Percentiles rank a stretch among this genome's conserved stretches.
Conservation (phyloP, 2,329 filamentous ascomycete genomes). For the Hypoxylon sp. region DNA sequence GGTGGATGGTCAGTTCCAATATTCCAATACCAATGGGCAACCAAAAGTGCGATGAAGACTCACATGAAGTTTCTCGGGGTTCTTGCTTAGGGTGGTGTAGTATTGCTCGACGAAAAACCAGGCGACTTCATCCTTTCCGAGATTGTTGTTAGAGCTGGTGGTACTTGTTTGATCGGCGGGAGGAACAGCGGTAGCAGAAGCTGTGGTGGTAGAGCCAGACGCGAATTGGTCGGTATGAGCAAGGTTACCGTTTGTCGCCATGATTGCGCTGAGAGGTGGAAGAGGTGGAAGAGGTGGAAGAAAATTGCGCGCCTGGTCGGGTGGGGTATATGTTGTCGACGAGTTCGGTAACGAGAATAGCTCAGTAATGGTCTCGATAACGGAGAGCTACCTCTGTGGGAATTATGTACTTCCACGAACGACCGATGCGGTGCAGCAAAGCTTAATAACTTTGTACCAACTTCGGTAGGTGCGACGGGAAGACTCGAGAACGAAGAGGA, state of each 20-base stretch:
- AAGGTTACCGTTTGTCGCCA: slow-evolving; percentile 72
- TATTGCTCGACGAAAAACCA: slow-evolving; percentile 99
- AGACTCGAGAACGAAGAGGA: slow-evolving; percentile 28
- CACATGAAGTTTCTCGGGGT: slow-evolving; percentile 90
- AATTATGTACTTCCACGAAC: slow-evolving; percentile 18
- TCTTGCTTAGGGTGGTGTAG: slow-evolving; percentile 97
- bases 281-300: slow-evolving; percentile 12
- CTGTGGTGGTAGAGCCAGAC: slow-evolving; percentile 53
- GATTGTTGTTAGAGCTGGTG: slow-evolving; percentile 59
- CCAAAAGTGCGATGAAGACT: slow-evolving; percentile 51
- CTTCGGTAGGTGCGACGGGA: slow-evolving; percentile 33
- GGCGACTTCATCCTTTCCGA: slow-evolving; percentile 92
- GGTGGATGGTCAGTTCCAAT: slow-evolving; percentile 18
- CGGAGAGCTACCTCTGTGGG: slow-evolving; percentile 19
- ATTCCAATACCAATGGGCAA: background rate
- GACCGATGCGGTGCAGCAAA: slow-evolving; percentile 31
- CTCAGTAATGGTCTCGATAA: slow-evolving; percentile 10
- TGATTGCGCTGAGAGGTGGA: slow-evolving; percentile 53
- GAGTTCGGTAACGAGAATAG: slow-evolving; percentile 11
- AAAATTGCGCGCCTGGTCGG: slow-evolving; percentile 37
- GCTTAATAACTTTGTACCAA: slow-evolving; percentile 31
- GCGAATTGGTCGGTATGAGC: slow-evolving; percentile 61
- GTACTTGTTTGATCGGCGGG: slow-evolving; percentile 53
- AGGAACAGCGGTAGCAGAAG: slow-evolving; percentile 54
- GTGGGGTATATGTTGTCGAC: slow-evolving; percentile 30